These are phyloP conservation scores for Eurotiales sp. DNA, from an alignment of 2,329 filamentous ascomycete genomes.

Conservation along the genomic window DNA sequence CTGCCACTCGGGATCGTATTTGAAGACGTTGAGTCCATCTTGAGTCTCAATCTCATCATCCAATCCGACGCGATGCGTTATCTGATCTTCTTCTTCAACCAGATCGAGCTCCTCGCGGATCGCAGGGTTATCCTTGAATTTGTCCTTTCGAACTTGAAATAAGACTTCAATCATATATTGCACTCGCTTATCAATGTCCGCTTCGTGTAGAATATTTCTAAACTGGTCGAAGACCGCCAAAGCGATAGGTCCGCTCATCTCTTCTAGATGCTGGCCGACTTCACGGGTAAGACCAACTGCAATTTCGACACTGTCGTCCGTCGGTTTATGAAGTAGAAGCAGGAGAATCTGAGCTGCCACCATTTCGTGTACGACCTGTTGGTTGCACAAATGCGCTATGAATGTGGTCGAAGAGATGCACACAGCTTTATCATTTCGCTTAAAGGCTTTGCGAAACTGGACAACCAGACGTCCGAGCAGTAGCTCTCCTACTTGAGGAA, in stretches of 20 bases:
- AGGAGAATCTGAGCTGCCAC: constrained; percentile 88
- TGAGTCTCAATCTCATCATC: constrained; percentile 82
- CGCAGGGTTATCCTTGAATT: constrained; percentile 90
- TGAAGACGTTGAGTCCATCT: constrained; percentile 92
- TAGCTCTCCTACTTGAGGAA: constrained; percentile 90
- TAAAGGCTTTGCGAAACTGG: constrained; percentile 93
- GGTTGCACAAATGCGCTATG: constrained; percentile 90
- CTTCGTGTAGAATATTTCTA: constrained; percentile 89
- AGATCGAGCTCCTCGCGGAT: constrained; percentile 90
- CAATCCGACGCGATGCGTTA: constrained; percentile 79
- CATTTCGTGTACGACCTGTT: constrained; percentile 93
- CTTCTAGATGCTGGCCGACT: constrained; percentile 88
- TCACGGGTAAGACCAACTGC: constrained; percentile 90
- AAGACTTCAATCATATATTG: constrained; percentile 99
- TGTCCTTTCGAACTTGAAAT: constrained; percentile 93
- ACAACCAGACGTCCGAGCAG: constrained; percentile 79
- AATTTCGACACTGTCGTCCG: constrained; percentile 96
- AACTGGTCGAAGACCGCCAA: constrained; percentile 94
- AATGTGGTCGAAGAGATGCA: constrained; percentile 92
- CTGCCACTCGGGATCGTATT: constrained; percentile 85
- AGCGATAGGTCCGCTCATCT: constrained; percentile 87
- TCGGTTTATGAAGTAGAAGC: constrained; percentile 89
- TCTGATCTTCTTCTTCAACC: constrained; percentile 96
- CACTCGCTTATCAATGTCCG: constrained; percentile 94
- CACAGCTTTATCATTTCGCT: constrained; percentile 93